Evolutionary conservation across 148 eudicot genomes (phyloP).

Genomic region (Spergularia marina): DNA sequence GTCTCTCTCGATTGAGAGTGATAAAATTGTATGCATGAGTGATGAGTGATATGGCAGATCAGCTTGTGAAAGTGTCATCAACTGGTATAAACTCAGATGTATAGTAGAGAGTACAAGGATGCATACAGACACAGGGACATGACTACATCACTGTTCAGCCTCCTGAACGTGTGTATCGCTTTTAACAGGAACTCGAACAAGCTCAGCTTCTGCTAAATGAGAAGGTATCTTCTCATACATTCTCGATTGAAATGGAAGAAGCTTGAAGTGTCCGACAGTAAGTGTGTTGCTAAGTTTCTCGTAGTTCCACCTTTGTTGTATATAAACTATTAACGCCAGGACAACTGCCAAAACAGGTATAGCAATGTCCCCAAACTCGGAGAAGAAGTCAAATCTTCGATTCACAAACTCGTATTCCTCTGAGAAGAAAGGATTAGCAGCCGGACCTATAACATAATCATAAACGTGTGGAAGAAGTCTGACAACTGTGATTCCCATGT

Average conservation of each 20-base stretch:
- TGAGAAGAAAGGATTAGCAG: constrained; percentile 57
- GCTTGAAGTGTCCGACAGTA: constrained; percentile 34
- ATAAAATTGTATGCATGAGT: too few relatives aligned
- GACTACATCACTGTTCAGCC: constrained; percentile 19
- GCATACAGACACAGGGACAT: neutral
- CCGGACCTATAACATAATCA: constrained; percentile 52
- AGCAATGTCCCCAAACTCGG: constrained; percentile 69
- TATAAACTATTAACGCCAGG: constrained; percentile 48
- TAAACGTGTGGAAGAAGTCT: constrained; percentile 79
- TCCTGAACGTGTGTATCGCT: neutral
- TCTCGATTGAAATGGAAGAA: constrained; percentile 52
- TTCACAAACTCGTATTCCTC: constrained; percentile 76
- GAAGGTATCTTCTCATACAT: constrained; percentile 69
- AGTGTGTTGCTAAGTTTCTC: constrained; percentile 45
- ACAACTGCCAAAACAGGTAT: constrained; percentile 51
- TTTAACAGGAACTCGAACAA: constrained; percentile 41
- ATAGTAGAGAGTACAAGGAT: neutral
- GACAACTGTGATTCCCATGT: constrained; percentile 61
- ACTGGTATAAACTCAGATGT: neutral
- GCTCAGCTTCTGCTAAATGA: constrained; percentile 58
- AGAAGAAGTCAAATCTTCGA: constrained; percentile 56
- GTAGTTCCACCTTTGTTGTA: constrained; percentile 75
- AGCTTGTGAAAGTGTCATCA: neutral
- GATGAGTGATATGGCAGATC: neutral
- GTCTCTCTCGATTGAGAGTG: too few relatives aligned